A percentile compares a stretch with the other conserved stretches of the same genome.
phyloP scores from a whole-genome alignment of 768 basidiomycete genomes.

The Leccinum subgranulosum region DNA sequence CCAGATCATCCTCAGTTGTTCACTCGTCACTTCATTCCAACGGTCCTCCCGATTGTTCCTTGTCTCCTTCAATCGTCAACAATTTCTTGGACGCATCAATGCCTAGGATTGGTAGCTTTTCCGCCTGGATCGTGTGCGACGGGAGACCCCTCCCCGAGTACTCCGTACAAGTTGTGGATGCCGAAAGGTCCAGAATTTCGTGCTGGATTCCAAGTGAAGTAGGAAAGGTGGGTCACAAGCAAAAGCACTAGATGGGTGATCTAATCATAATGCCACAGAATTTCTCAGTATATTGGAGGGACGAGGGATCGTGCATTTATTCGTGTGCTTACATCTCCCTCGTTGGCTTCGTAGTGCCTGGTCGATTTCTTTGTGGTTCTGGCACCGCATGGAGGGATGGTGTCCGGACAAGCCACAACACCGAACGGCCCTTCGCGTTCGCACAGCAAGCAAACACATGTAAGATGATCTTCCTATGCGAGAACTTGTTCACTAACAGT shows the following conservation, averaged over 20 bases:
- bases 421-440: slow-evolving; percentile 64
- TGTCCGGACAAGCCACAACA: slow-evolving; percentile 45
- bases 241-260: background rate
- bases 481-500: background rate
- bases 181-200: slow-evolving; percentile 42
- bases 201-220: slow-evolving; percentile 68
- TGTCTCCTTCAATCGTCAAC: background rate
- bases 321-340: slow-evolving; percentile 62
- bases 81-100: background rate
- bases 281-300: slow-evolving; percentile 65
- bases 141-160: slow-evolving; percentile 52
- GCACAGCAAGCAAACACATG: slow-evolving; percentile 39
- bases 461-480: slow-evolving; percentile 18
- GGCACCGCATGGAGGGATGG: slow-evolving; percentile 55
- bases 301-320: slow-evolving; percentile 50
- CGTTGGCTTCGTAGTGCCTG: slow-evolving; percentile 62
- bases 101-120: slow-evolving; percentile 59
- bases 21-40: background rate
- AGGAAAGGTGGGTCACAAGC: slow-evolving; percentile 44
- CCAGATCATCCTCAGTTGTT: background rate
- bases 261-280: slow-evolving; percentile 33
- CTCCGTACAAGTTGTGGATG: slow-evolving; percentile 45
- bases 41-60: too few species aligned
- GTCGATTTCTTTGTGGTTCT: slow-evolving; percentile 55
- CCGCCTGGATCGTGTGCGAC: slow-evolving; percentile 64